Conservation (phyloP, 2,329 filamentous ascomycete species). For the Stagonosporopsis chrysanthemi region DNA sequence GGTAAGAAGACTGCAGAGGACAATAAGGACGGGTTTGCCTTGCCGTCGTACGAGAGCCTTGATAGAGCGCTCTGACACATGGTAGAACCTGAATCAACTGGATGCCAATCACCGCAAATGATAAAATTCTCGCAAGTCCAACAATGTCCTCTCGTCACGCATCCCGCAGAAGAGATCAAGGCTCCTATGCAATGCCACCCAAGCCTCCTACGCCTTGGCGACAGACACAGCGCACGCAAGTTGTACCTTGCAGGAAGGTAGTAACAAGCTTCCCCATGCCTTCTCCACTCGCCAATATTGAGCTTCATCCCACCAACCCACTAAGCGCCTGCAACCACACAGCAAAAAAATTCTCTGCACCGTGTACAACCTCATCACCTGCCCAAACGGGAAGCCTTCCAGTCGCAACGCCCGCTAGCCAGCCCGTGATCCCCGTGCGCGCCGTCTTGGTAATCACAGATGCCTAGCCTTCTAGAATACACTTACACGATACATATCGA, state of each 20-base stretch:
- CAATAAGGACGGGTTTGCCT: slow-evolving; percentile 24
- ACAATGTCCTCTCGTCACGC: not conserved
- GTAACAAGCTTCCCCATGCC: slow-evolving; percentile 1
- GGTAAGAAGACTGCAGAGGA: slow-evolving; percentile 13
- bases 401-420: slow-evolving; percentile 10
- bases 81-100: too few relatives aligned
- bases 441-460: slow-evolving; percentile 8
- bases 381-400: slow-evolving; percentile 7
- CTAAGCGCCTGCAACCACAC: slow-evolving; percentile 16
- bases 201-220: slow-evolving; percentile 9
- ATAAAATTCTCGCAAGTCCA: not conserved
- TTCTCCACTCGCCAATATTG: not conserved
- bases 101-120: too few relatives aligned
- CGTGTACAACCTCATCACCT: slow-evolving; percentile 6
- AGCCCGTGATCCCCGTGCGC: slow-evolving; percentile 7
- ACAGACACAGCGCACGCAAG: not conserved
- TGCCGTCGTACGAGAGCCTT: slow-evolving; percentile 22
- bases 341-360: slow-evolving; percentile 14
- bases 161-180: not conserved
- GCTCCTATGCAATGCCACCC: not conserved
- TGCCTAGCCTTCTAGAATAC: not conserved
- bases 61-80: slow-evolving; percentile 2
- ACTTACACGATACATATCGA: not conserved
- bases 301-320: not conserved
- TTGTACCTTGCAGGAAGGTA: slow-evolving; percentile 10